These are phyloP conservation scores for Schizochytrium sp. DNA, from an alignment of 108 stramenopile species.

Conservation along the genomic window DNA sequence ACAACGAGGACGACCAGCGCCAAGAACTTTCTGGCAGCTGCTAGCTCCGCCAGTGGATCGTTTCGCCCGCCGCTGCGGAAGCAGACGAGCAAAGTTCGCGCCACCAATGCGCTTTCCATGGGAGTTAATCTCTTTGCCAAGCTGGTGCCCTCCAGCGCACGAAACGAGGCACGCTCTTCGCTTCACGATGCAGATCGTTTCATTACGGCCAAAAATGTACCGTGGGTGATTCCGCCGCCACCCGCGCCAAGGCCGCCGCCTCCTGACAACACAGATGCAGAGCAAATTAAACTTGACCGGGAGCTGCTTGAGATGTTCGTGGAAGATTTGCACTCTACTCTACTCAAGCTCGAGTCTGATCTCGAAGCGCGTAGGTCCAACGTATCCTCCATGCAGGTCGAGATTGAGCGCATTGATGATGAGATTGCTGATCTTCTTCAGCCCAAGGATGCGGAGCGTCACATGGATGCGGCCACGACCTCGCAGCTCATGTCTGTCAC, in stretches of 20 bases:
- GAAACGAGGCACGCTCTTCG: background rate
- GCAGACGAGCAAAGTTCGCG: background rate
- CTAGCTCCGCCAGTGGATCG: background rate
- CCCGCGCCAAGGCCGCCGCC: background rate
- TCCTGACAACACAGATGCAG: background rate
- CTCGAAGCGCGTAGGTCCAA: background rate
- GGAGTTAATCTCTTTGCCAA: background rate
- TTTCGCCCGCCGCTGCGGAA: background rate
- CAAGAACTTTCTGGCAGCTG: no score
- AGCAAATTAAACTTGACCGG: background rate
- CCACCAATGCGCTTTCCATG: background rate
- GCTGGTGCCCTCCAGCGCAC: background rate
- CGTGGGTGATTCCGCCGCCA: background rate
- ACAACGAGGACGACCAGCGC: no score
- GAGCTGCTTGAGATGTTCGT: background rate
- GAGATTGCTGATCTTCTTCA: background rate
- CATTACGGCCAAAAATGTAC: background rate
- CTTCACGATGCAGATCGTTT: background rate
- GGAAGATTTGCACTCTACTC: background rate
- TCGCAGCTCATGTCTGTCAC: conserved; percentile 15
- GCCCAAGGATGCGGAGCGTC: background rate
- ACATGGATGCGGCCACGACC: background rate
- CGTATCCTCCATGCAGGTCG: background rate
- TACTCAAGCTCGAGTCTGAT: background rate
- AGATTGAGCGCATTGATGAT: background rate